phyloP scores from a whole-genome alignment of 768 basidiomycete genomes.

The Tricholoma sp. region DNA sequence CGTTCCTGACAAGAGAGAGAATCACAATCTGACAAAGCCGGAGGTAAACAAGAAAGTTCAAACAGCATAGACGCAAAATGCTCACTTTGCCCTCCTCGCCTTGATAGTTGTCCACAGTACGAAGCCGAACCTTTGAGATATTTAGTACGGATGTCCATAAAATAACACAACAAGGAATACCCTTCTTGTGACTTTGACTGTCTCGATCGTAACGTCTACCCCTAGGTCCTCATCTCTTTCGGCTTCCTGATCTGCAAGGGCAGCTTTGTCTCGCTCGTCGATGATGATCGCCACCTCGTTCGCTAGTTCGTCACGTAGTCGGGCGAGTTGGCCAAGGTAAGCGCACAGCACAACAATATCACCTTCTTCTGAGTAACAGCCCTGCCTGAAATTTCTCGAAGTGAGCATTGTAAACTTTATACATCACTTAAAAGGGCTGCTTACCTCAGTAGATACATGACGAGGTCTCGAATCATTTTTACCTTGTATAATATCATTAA shows the following conservation, averaged over 20 bases:
- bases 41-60: neutral
- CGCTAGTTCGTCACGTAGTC: constrained; percentile 32
- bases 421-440: neutral
- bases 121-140: constrained; percentile 48
- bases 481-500: constrained; percentile 26
- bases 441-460: constrained; percentile 37
- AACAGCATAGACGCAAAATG: neutral
- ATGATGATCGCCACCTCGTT: constrained; percentile 55
- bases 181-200: constrained; percentile 45
- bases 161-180: constrained; percentile 29
- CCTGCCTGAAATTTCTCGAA: constrained; percentile 26
- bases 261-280: constrained; percentile 63
- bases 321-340: constrained; percentile 41
- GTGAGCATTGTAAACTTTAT: neutral
- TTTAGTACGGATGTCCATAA: neutral
- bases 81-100: constrained; percentile 64
- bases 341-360: constrained; percentile 45
- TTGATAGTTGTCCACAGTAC: constrained; percentile 78
- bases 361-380: constrained; percentile 38
- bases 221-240: constrained; percentile 21
- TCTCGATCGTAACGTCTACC: constrained; percentile 29
- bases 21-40: constrained; percentile 49
- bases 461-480: constrained; percentile 39
- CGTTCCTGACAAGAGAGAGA: constrained; percentile 69
- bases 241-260: constrained; percentile 51